phyloP scores from a whole-genome alignment of 805 yeast species.

The Hanseniaspora lachancei region DNA sequence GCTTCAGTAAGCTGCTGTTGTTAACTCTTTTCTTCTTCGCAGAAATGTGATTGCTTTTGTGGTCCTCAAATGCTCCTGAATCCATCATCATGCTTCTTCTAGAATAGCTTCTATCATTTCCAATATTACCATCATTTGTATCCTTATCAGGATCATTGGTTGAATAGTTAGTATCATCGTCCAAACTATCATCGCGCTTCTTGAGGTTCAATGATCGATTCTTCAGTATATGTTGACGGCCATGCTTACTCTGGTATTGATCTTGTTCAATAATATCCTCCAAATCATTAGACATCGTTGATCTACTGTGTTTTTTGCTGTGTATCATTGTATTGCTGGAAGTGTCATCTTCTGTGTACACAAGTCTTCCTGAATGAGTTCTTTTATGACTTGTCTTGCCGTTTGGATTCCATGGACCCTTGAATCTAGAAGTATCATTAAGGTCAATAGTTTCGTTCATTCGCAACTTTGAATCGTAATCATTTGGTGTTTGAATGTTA shows the following conservation, averaged over 20 bases:
- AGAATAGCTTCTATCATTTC: conserved; percentile 9
- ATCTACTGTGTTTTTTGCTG: neutral
- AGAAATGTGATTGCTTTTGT: conserved; percentile 7
- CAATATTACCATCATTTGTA: conserved; percentile 1
- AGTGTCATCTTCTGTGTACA: neutral
- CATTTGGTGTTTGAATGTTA: conserved; percentile 52
- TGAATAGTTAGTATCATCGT: conserved; percentile 7
- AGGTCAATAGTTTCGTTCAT: conserved; percentile 22
- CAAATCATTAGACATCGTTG: neutral
- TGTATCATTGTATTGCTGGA: neutral
- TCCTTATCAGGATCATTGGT: neutral
- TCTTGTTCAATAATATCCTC: conserved; percentile 12
- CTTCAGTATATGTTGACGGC: neutral
- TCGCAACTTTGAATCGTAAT: conserved; percentile 46
- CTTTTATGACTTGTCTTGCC: conserved; percentile 13
- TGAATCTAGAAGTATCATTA: conserved; percentile 12
- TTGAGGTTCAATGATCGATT: neutral
- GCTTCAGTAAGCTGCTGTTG: conserved; percentile 7
- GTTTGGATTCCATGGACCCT: conserved; percentile 11
- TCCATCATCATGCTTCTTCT: neutral
- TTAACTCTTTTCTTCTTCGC: neutral
- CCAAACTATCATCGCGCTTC: neutral
- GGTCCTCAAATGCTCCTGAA: conserved; percentile 5
- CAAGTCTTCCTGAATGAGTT: conserved; percentile 13
- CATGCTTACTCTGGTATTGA: neutral